Percentiles rank a stretch among this genome's conserved stretches.
Evolutionary conservation across 768 basidiomycete genomes (phyloP).

Genomic region (Pilatotrama ljubarskyi): DNA sequence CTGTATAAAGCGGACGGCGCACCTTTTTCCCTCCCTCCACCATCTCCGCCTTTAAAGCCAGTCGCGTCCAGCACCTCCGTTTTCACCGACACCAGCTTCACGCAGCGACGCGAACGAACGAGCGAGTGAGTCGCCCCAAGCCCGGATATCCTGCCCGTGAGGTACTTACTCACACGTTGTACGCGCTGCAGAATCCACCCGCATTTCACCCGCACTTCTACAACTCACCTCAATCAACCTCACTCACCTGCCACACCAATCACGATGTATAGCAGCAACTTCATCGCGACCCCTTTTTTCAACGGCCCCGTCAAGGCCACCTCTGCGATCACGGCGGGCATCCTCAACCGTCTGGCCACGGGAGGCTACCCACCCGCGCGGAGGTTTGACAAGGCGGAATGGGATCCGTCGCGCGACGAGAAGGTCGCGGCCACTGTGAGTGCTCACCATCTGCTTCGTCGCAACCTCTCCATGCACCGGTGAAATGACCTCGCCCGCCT

Average conservation of each 20-base stretch:
- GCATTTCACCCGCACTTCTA: neutral
- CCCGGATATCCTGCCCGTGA: too few species aligned
- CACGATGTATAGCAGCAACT: neutral
- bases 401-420: slow-evolving; percentile 7
- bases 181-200: too few species aligned
- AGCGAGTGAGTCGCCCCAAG: too few species aligned
- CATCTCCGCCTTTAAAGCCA: neutral
- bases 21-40: neutral
- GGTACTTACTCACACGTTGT: too few species aligned
- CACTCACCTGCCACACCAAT: neutral
- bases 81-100: too few species aligned
- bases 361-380: neutral
- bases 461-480: neutral
- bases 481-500: neutral
- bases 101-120: too few species aligned
- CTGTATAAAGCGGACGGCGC: neutral
- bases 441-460: neutral
- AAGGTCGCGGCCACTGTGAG: neutral
- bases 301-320: neutral
- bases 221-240: neutral
- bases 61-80: neutral
- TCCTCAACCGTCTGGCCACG: neutral
- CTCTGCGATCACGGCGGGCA: neutral
- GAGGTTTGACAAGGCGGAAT: neutral
- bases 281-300: neutral